Evolutionary conservation across 345 rosid species (phyloP).

Genomic region (Rhodomyrtus tomentosa): DNA sequence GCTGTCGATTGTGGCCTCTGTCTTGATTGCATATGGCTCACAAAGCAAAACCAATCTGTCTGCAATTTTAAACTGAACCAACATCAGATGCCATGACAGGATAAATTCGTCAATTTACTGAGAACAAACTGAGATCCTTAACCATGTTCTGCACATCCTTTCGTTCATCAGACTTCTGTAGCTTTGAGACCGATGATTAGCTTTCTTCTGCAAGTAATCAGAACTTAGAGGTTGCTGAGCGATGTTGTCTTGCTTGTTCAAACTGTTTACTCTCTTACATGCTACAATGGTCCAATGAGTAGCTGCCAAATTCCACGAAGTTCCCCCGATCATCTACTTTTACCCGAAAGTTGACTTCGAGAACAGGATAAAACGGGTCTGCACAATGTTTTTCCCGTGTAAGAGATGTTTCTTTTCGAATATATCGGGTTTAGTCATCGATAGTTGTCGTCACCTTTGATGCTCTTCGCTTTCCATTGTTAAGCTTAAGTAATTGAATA

Average conservation of each 20-base stretch:
- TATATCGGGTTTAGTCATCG: not conserved
- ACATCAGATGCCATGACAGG: not conserved
- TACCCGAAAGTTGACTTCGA: not conserved
- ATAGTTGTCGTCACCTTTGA: not conserved
- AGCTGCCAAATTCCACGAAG: not conserved
- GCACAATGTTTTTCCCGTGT: not conserved
- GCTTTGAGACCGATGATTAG: no score
- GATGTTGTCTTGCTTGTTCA: not conserved
- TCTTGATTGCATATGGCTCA: not conserved
- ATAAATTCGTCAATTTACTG: not conserved
- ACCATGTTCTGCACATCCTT: not conserved
- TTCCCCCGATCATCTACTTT: not conserved
- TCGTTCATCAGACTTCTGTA: no score
- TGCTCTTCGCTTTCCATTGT: not conserved
- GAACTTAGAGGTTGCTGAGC: not conserved
- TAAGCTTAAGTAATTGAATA: not conserved
- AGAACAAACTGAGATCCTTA: not conserved
- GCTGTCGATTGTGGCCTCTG: not conserved
- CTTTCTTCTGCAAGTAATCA: not conserved
- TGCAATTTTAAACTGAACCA: not conserved
- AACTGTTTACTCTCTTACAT: not conserved
- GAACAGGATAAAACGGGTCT: not conserved
- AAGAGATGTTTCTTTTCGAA: not conserved
- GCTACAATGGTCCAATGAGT: not conserved
- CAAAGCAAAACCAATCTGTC: not conserved